Evolutionary conservation across 768 basidiomycete species (phyloP).

Genomic region (Mycena crocata): DNA sequence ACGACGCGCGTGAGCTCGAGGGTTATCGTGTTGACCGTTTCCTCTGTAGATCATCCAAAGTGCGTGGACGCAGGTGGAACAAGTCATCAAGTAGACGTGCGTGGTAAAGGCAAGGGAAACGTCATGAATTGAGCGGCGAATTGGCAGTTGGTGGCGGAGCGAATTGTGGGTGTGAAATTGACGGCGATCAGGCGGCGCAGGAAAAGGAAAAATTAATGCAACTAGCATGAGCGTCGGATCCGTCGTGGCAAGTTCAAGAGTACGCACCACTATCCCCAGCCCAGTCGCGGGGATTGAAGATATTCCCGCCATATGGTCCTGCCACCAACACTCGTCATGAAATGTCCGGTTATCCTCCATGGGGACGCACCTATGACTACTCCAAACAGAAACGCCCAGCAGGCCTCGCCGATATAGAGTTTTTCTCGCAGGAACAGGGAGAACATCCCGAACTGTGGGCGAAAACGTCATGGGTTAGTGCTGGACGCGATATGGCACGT

Average conservation of each 20-base stretch:
- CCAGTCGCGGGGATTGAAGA: constrained; percentile 89
- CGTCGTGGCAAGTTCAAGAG: background rate
- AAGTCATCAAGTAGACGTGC: background rate
- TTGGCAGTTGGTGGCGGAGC: background rate
- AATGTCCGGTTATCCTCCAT: background rate
- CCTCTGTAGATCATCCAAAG: constrained; percentile 41
- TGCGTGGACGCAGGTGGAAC: background rate
- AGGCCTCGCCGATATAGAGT: constrained; percentile 90
- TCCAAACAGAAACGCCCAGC: constrained; percentile 94
- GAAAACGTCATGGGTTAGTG: background rate
- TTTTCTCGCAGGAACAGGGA: constrained; percentile 91
- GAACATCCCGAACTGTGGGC: constrained; percentile 89
- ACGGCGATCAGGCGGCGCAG: background rate
- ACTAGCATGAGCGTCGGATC: background rate
- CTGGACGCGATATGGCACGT: constrained; percentile 70
- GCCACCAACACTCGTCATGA: constrained; percentile 9
- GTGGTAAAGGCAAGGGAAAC: too few relatives aligned
- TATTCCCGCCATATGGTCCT: constrained; percentile 86
- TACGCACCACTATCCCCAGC: constrained; percentile 48
- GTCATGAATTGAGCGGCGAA: background rate
- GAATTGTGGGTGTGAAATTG: background rate
- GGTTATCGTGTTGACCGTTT: constrained; percentile 78
- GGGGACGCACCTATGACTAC: constrained; percentile 82
- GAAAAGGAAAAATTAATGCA: background rate
- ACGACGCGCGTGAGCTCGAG: constrained; percentile 94